phyloP scores from a whole-genome alignment of 495 filamentous ascomycete genomes.

The Penicillium longicatenatum region DNA sequence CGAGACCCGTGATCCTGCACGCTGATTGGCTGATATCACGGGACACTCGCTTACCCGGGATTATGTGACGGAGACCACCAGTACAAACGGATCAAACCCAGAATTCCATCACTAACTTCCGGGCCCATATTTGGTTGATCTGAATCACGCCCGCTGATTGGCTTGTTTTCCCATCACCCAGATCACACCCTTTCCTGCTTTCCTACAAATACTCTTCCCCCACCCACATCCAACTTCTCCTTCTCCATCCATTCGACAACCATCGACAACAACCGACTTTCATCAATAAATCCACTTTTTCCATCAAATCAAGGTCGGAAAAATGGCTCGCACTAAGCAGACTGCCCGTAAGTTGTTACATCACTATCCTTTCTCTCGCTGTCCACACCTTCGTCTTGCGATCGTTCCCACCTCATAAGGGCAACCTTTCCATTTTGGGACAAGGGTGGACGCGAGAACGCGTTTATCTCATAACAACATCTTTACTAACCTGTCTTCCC shows the following conservation, averaged over 20 bases:
- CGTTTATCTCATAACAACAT: constrained; percentile 25
- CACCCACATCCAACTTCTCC: constrained; percentile 51
- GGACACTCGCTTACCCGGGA: constrained; percentile 41
- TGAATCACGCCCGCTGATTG: constrained; percentile 24
- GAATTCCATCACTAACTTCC: constrained; percentile 27
- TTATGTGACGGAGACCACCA: constrained; percentile 12
- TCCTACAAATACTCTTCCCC: constrained; percentile 54
- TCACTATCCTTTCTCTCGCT: constrained; percentile 2
- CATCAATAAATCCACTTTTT: constrained; percentile 43
- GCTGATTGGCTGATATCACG: constrained; percentile 39
- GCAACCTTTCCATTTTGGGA: background rate
- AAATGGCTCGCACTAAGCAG: constrained; percentile 99
- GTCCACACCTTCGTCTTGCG: background rate
- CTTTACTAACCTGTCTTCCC: constrained; percentile 37
- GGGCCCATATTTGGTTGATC: constrained; percentile 37
- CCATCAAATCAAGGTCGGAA: constrained; percentile 44
- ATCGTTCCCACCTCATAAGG: background rate
- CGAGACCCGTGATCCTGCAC: constrained; percentile 43
- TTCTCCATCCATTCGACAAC: constrained; percentile 34
- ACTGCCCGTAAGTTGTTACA: constrained; percentile 79
- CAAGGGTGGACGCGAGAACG: constrained; percentile 20
- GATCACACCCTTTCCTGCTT: constrained; percentile 45
- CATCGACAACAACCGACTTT: constrained; percentile 44
- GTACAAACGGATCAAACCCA: constrained; percentile 27
- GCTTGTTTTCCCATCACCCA: constrained; percentile 24